These are phyloP conservation scores for Wickerhamia fluorescens DNA, from an alignment of 805 yeast genomes.

Conservation along the genomic window DNA sequence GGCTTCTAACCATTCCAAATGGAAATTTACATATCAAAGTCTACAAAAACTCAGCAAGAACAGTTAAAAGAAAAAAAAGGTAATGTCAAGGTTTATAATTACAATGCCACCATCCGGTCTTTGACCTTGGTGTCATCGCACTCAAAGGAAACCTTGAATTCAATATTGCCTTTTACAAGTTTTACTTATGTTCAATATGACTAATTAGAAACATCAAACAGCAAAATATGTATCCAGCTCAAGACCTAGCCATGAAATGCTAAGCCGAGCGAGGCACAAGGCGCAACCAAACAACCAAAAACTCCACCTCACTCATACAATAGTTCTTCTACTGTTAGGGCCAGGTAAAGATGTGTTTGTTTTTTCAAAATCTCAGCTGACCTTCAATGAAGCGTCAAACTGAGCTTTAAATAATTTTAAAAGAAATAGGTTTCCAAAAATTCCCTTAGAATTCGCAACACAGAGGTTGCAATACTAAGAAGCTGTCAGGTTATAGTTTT, in stretches of 20 bases:
- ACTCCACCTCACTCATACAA: too few relatives aligned
- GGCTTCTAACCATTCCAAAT: too few relatives aligned
- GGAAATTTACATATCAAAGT: too few relatives aligned
- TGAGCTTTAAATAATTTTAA: too few relatives aligned
- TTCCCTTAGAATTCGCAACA: constrained; percentile 56
- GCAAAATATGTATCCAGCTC: constrained; percentile 34
- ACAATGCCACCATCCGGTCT: constrained; percentile 37
- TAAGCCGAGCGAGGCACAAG: constrained; percentile 45
- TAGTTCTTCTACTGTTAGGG: too few relatives aligned
- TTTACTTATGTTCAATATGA: constrained; percentile 3
- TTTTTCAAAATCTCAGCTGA: too few relatives aligned
- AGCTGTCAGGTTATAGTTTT: constrained; percentile 97
- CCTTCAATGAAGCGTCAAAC: background rate
- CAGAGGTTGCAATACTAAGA: constrained; percentile 42
- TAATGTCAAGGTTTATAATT: constrained; percentile 38
- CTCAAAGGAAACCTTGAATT: constrained; percentile 37
- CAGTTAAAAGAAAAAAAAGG: too few relatives aligned
- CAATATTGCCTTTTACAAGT: constrained; percentile 35
- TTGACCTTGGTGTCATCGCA: constrained; percentile 36
- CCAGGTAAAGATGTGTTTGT: too few relatives aligned
- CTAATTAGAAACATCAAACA: background rate
- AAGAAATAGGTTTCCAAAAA: constrained; percentile 61
- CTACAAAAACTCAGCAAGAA: too few relatives aligned
- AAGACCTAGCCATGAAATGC: constrained; percentile 24
- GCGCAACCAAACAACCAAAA: too few relatives aligned